Base-by-base conservation (phyloP, 495 filamentous ascomycete species). In the Aspergillus coremiiformis region DNA sequence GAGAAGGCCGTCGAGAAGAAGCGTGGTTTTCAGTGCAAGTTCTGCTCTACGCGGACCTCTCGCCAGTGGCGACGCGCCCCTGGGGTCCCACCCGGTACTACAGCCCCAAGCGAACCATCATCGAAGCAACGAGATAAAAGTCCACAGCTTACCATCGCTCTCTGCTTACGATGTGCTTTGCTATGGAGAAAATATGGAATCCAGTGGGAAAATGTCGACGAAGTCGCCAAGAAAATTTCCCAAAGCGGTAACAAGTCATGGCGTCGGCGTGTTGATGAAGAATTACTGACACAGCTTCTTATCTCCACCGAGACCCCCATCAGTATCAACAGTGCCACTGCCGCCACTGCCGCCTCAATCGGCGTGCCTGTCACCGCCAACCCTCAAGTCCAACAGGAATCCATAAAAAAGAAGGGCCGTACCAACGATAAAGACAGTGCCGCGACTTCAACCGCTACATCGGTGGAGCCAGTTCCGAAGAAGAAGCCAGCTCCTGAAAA, bases 141-240 rank as follows among this genome's bases (percentile, higher is more conserved):
- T 3, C 73, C 75, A n/a, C 79, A 83, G 60, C 81, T 90, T 17
- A 81, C 90, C 12, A 81, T 90, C 30, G 89, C 92, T 1, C 80
- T 99, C 5, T 99, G 93, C 66, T 74, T 87, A 48, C 83, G 91
- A 5, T 99, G 93, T 68, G 90, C 89, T 17, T 79, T 88, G 41
- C 72, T 97, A 26, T 99, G 93, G 93, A 81, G 93, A 27, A 86
- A 91, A 51, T 97, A 97, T 61, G 90, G 84, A 9, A 90, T 99
- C 50, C 88, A 93, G 53, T 99, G 89, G 82, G 93, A 97, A 63
- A 87, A 94, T 57, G 77, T 87, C n/a, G 93, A 97, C 49, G 93
- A 97, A 56, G 78, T 96, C 29, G 84, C 85, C 20, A 96, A 93
- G 75, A 93, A 94, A 73, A 83, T 94, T 47, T 83, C 83, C 3